These are phyloP conservation scores for Neonectria neomacrospora DNA, from an alignment of 2,329 filamentous ascomycete species.

Conservation along the genomic window DNA sequence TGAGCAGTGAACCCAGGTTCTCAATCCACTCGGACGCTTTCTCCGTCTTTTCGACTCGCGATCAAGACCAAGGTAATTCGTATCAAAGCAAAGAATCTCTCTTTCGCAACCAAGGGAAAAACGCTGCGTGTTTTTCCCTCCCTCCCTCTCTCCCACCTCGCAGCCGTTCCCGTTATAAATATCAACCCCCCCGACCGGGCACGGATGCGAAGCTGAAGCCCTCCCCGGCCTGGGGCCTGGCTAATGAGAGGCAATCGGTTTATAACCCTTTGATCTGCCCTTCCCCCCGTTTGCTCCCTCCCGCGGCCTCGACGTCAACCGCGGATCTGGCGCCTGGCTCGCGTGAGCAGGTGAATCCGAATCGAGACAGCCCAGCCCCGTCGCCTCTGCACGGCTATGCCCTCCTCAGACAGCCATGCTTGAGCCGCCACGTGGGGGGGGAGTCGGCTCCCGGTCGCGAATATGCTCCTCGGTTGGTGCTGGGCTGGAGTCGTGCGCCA, in stretches of 20 bases:
- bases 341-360: constrained; percentile 11
- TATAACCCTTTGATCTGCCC: background rate
- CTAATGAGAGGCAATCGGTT: background rate
- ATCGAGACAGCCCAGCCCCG: constrained; percentile 5
- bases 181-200: background rate
- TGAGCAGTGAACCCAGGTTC: background rate
- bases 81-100: too few species aligned
- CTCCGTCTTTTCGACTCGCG: background rate
- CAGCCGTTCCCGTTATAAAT: background rate
- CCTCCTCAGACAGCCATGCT: constrained; percentile 14
- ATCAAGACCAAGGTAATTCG: background rate
- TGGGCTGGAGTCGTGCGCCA: background rate
- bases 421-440: constrained; percentile 4
- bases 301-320: background rate
- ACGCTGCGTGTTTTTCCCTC: too few species aligned
- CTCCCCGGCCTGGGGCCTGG: background rate
- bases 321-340: background rate
- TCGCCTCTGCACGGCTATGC: background rate
- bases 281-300: background rate
- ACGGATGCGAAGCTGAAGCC: background rate
- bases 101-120: too few species aligned
- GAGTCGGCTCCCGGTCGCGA: background rate
- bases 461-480: too few species aligned
- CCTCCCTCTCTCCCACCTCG: too few species aligned
- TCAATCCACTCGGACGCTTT: background rate